Evolutionary conservation across 1,284 basidiomycete species (phyloP).

Genomic region (Leccinum idahoense): DNA sequence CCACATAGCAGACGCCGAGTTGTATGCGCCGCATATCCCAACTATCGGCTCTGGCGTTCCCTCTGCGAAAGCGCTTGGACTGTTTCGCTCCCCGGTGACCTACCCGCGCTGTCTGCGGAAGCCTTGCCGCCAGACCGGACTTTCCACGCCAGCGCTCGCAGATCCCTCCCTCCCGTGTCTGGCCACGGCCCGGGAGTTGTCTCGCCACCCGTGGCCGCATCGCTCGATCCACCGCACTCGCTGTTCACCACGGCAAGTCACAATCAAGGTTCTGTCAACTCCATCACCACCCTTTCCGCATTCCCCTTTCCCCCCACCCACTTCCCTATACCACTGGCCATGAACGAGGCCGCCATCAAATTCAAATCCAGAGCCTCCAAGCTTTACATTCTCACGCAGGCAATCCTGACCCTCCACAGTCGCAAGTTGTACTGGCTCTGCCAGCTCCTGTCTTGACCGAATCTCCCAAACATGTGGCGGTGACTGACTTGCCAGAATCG

Average conservation of each 20-base stretch:
- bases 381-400: constrained; percentile 14
- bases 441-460: constrained; percentile 22
- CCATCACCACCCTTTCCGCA: constrained; percentile 61
- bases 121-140: constrained; percentile 33
- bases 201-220: constrained; percentile 2
- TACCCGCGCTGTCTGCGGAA: constrained; percentile 16
- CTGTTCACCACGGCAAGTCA: constrained; percentile 34
- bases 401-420: constrained; percentile 21
- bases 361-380: constrained; percentile 23
- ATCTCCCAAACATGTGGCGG: constrained; percentile 16
- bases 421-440: constrained; percentile 17
- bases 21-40: constrained; percentile 54
- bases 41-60: constrained; percentile 34
- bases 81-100: constrained; percentile 47
- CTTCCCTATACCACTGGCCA: constrained; percentile 54
- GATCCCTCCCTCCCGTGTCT: constrained; percentile 12
- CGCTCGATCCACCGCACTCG: constrained; percentile 32
- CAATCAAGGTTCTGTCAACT: constrained; percentile 38
- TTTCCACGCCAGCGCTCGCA: constrained; percentile 14
- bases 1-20: constrained; percentile 71
- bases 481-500: constrained; percentile 5
- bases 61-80: constrained; percentile 72
- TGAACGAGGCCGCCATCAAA: constrained; percentile 27
- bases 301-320: constrained; percentile 70
- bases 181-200: constrained; percentile 10